These are phyloP conservation scores for Yamadazyma sp. DNA, from an alignment of 1,139 yeast species.

Conservation along the genomic window DNA sequence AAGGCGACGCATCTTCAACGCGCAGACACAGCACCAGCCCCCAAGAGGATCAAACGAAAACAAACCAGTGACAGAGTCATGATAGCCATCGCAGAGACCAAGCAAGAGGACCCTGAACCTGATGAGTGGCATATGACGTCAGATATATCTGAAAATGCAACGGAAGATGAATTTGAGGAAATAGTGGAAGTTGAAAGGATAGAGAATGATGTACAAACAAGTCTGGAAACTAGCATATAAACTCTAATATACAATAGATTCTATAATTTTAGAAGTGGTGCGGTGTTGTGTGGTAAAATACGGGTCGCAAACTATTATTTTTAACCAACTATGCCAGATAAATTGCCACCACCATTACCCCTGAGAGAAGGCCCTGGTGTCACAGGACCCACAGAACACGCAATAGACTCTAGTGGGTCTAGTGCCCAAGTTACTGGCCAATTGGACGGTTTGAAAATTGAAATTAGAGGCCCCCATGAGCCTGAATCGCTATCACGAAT, in stretches of 20 bases:
- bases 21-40: no score
- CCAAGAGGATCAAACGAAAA: not conserved
- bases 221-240: not conserved
- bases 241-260: no score
- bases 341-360: conserved; percentile 3
- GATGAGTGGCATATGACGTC: not conserved
- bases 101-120: not conserved
- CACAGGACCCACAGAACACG: not conserved
- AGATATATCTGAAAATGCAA: not conserved
- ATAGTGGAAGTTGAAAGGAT: not conserved
- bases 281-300: no score
- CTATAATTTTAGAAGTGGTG: no score
- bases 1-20: no score
- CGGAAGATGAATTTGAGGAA: not conserved
- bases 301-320: no score
- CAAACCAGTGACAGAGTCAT: not conserved
- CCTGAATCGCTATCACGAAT: conserved; percentile 23
- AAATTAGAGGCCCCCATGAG: conserved; percentile 23
- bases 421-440: not conserved
- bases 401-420: not conserved
- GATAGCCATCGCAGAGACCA: not conserved
- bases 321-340: not conserved
- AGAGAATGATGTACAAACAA: no score
- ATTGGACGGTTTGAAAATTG: conserved; percentile 1
- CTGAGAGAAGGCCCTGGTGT: not conserved